A percentile compares a stretch with the other conserved stretches of the same genome.
Evolutionary conservation across 2,329 filamentous ascomycete genomes (phyloP).

Genomic region (Penicillium decumbens): DNA sequence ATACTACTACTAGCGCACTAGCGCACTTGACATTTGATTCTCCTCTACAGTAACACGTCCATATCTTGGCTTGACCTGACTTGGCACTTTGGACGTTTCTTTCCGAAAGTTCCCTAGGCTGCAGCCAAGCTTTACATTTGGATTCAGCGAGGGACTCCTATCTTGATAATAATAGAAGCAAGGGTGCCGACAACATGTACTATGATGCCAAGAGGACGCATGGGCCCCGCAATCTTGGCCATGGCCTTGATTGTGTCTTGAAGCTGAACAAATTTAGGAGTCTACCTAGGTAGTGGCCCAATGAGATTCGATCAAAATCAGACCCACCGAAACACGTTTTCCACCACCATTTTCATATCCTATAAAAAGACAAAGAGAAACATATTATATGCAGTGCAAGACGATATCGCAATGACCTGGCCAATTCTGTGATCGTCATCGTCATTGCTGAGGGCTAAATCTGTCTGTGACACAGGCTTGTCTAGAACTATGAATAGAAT

Average conservation of each 20-base stretch:
- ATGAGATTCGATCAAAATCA: background rate
- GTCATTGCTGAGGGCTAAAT: background rate
- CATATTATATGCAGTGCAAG: background rate
- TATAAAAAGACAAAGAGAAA: background rate
- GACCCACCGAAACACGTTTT: background rate
- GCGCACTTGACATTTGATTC: background rate
- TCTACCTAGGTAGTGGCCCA: background rate
- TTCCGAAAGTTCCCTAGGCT: slow-evolving; percentile 1
- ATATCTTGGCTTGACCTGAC: background rate
- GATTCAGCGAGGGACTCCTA: background rate
- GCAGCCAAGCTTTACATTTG: slow-evolving; percentile 6
- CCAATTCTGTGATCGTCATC: background rate
- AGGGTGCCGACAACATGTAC: background rate
- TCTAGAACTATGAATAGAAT: background rate
- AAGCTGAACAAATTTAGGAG: background rate
- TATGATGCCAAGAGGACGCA: background rate
- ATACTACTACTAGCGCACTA: background rate
- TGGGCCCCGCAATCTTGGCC: background rate
- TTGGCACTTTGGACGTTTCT: background rate
- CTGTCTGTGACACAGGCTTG: background rate
- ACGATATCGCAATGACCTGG: background rate
- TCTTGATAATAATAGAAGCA: slow-evolving; percentile 9
- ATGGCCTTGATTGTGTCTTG: background rate
- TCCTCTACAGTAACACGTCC: background rate
- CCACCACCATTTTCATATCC: background rate